Conservation (phyloP, 257 asterid species). For the Misopates orontium region DNA sequence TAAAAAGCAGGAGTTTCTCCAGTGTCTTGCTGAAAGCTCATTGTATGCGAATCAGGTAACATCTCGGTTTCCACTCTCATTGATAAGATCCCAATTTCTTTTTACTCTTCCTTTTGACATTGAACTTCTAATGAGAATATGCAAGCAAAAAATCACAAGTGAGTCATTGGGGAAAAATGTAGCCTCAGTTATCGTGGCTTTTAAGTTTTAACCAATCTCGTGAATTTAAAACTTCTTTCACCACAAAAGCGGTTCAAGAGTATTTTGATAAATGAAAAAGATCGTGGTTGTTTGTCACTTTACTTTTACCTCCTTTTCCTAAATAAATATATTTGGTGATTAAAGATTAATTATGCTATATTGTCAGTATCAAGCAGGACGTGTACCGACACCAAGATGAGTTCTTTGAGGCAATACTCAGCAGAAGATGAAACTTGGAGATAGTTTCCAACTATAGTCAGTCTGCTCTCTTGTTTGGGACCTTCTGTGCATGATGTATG, state of each 20-base stretch:
- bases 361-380: conserved; percentile 29
- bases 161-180: no score
- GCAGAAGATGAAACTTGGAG: not conserved
- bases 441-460: no score
- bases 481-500: no score
- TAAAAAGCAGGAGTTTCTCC: conserved; percentile 64
- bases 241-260: no score
- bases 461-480: no score
- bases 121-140: conserved; percentile 8
- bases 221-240: no score
- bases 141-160: not conserved
- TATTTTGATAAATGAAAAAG: no score
- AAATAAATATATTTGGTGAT: no score
- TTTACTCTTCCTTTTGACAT: conserved; percentile 14
- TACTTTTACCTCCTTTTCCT: no score
- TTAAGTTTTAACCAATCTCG: no score
- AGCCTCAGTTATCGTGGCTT: no score
- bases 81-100: conserved; percentile 9
- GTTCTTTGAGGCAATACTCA: conserved; percentile 11
- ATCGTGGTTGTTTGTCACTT: no score
- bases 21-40: conserved; percentile 56
- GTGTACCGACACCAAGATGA: conserved; percentile 39
- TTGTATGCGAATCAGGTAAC: conserved; percentile 59
- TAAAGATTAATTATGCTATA: not conserved
- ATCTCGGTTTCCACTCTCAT: conserved; percentile 10